Evolutionary conservation across 1,284 basidiomycete genomes (phyloP), one percentile per base, ranked within the genome.

Genomic region (Anthracocystis setariae): DNA sequence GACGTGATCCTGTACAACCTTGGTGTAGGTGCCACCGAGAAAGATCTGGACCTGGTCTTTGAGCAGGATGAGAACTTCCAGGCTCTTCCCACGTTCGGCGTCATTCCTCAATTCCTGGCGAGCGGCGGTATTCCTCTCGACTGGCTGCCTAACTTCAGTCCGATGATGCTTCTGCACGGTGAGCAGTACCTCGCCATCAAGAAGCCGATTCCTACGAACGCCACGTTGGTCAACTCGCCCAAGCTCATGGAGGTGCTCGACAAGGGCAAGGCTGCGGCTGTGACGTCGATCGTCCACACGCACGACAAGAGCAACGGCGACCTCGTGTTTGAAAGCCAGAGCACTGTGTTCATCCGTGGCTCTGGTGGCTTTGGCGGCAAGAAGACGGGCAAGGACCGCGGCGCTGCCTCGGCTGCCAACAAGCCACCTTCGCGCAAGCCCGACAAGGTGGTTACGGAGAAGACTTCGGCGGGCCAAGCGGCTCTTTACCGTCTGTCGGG

Each of bases 1-100:
- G 95, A 98, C 80, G 88, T 97, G 39, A 92, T 97, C 73, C 86
- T 98, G 18, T 99, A 98, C 86, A 97, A 97, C 85, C 86, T 98
- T 32, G 94, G 95, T 51, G 85, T 98, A 46, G 96, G 95, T n/a
- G 95, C 94, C 18, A 94, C 90, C 5, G 93, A 91, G 83, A 89
- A 91, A 81, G 93, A 99, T 69, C 88, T 97, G 23, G 88, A 93
- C 74, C 94, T 93, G 89, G 90, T 90, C 3, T 99, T 90, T 79
- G 96, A 98, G 85, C 89, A 90, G 56, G 87, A 92, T 79, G 92
- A 94, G 50, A 87, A 90, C 25, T 99, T 99, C 84, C 84, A 88
- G 60, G 90, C 91, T 0, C 85, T 98, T 39, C 94, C 93, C 1
- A 97, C 94, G 0, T 98, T 96, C 79, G 95, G 93, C 58, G 94